These are phyloP conservation scores for Fonsecaea nubica DNA, from an alignment of 2,329 filamentous ascomycete species.

Conservation along the genomic window DNA sequence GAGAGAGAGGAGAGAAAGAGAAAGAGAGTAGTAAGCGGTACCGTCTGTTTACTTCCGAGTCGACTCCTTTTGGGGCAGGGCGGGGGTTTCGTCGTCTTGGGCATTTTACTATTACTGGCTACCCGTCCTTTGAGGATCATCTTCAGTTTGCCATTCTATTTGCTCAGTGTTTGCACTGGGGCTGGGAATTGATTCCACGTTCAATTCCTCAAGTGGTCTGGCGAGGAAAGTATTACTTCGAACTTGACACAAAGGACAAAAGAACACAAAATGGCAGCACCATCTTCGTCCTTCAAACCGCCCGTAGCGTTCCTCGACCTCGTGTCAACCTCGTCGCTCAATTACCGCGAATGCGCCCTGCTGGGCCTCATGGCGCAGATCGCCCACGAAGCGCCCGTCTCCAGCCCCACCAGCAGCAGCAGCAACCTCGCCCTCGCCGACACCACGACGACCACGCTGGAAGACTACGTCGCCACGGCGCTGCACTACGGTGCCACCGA, in stretches of 20 bases:
- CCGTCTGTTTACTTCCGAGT: no score
- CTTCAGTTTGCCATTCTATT: no score
- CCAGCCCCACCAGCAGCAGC: not conserved
- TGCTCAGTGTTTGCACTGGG: no score
- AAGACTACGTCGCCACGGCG: conserved; percentile 12
- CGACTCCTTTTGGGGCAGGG: no score
- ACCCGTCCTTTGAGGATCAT: no score
- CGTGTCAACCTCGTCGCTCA: conserved; percentile 16
- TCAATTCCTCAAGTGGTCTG: no score
- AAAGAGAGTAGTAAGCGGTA: no score
- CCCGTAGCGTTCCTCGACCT: conserved; percentile 9
- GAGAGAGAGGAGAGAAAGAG: no score
- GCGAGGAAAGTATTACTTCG: no score
- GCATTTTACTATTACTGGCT: no score
- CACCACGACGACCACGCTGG: not conserved
- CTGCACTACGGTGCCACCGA: conserved; percentile 17
- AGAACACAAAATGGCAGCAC: not conserved
- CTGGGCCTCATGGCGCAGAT: conserved; percentile 20
- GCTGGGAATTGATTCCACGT: no score
- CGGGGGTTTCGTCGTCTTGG: no score
- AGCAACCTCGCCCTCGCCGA: not conserved
- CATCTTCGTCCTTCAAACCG: conserved; percentile 3
- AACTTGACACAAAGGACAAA: not conserved
- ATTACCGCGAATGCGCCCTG: conserved; percentile 19
- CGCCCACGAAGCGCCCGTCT: not conserved